A percentile compares a stretch with the other conserved stretches of the same genome.
phyloP scores from a whole-genome alignment of 2,329 filamentous ascomycete species.

The Magnaporthales sp. region DNA sequence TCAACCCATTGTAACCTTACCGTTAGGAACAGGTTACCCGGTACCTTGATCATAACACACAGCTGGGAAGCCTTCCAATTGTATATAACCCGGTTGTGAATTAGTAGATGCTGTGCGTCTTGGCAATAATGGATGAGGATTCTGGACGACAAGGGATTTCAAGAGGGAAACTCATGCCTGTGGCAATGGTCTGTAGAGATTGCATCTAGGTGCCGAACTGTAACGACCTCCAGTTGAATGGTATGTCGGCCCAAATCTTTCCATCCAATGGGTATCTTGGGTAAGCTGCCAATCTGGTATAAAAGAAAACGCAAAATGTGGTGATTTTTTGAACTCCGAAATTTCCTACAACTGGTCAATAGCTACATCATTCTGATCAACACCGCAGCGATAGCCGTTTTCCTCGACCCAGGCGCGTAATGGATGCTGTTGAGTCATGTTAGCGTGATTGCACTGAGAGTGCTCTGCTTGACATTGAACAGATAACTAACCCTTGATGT shows the following conservation, averaged over 20 bases:
- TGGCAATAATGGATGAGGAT: no score
- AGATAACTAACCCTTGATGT: slow-evolving; percentile 74
- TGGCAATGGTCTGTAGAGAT: no score
- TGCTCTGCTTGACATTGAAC: slow-evolving; percentile 16
- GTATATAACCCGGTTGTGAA: no score
- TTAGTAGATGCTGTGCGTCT: no score
- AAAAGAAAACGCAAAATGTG: neutral
- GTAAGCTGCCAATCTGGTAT: neutral
- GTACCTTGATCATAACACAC: no score
- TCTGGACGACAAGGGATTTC: no score
- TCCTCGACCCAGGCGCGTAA: slow-evolving; percentile 93
- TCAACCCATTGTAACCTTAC: no score
- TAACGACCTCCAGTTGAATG: neutral
- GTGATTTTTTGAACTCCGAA: neutral
- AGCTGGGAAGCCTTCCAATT: no score
- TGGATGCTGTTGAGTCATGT: slow-evolving; percentile 56
- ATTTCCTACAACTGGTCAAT: slow-evolving; percentile 34
- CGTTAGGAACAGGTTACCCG: no score
- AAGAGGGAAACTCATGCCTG: no score
- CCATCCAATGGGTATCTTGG: neutral
- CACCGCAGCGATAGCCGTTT: slow-evolving; percentile 50
- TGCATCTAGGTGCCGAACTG: no score
- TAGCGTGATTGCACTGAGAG: neutral
- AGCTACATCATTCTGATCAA: slow-evolving; percentile 38
- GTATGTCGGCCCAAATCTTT: neutral